Evolutionary conservation across 768 basidiomycete genomes (phyloP).

Genomic region (Pulveroboletus sp.): DNA sequence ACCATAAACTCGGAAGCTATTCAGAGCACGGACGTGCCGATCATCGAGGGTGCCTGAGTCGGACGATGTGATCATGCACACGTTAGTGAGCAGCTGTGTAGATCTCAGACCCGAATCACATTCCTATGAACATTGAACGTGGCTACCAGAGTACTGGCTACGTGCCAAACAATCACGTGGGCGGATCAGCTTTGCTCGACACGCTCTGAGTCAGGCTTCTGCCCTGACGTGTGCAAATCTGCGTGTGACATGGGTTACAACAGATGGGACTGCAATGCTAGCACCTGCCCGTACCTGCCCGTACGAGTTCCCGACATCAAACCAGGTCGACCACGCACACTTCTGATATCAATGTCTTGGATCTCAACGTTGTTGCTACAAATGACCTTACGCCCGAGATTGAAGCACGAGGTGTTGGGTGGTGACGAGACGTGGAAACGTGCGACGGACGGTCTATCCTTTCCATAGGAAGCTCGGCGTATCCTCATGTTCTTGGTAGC

Average conservation of each 20-base stretch:
- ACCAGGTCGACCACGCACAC: slow-evolving; percentile 15
- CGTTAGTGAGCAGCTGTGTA: too few species aligned
- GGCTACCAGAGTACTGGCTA: too few species aligned
- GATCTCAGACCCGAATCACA: too few species aligned
- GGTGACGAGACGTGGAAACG: slow-evolving; percentile 93
- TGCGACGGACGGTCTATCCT: slow-evolving; percentile 64
- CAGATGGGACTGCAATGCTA: slow-evolving; percentile 92
- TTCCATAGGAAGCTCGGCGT: background rate
- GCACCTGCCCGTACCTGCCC: too few species aligned
- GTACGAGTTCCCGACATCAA: slow-evolving; percentile 67
- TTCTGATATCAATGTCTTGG: too few species aligned
- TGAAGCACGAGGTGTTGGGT: slow-evolving; percentile 91
- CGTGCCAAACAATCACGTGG: slow-evolving; percentile 74
- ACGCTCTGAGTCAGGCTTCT: too few species aligned
- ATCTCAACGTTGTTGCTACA: slow-evolving; percentile 30
- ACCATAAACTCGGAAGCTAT: too few species aligned
- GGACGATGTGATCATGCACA: too few species aligned
- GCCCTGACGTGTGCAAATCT: slow-evolving; percentile 93
- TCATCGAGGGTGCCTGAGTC: too few species aligned
- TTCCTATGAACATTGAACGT: too few species aligned
- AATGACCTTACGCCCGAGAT: slow-evolving; percentile 88
- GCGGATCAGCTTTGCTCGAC: too few species aligned
- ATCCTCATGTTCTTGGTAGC: slow-evolving; percentile 32
- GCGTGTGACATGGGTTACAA: slow-evolving; percentile 74
- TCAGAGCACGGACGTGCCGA: too few species aligned